A percentile compares a stretch with the other conserved stretches of the same genome.
phyloP scores from a whole-genome alignment of 108 stramenopile genomes.

The Pseudonitzschia delicatissima region DNA sequence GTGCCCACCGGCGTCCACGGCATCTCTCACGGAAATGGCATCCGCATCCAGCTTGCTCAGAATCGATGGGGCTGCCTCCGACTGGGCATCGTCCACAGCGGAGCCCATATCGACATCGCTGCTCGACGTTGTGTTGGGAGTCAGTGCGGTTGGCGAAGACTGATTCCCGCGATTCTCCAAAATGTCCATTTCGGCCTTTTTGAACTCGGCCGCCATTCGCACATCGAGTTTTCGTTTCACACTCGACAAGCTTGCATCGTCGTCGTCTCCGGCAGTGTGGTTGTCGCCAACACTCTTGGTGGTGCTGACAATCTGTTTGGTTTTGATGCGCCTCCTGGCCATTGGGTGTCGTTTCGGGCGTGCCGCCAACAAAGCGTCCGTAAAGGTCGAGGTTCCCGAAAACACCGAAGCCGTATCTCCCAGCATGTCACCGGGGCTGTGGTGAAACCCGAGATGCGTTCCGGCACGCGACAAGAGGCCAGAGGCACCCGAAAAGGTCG shows the following conservation, averaged over 20 bases:
- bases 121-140: not conserved
- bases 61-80: slow-evolving; percentile 9
- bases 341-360: not conserved
- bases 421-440: not conserved
- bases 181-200: slow-evolving; percentile 1
- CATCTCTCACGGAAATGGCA: slow-evolving; percentile 24
- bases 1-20: slow-evolving; percentile 27
- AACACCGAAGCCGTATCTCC: not conserved
- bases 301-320: not conserved
- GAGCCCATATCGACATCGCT: not conserved
- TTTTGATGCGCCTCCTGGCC: not conserved
- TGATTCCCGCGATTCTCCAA: not conserved
- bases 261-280: not conserved
- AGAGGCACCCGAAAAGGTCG: not conserved
- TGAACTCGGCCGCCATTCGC: slow-evolving; percentile 5
- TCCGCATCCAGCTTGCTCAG: slow-evolving; percentile 19
- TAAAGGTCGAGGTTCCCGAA: not conserved
- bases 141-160: not conserved
- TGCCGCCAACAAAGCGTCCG: not conserved
- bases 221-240: not conserved
- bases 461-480: not conserved
- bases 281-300: not conserved
- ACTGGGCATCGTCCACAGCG: not conserved
- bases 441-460: not conserved
- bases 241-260: not conserved